A percentile compares a stretch with the other conserved stretches of the same genome.
Conservation (phyloP, 306 rosid species). For the Dryas drummondii region DNA sequence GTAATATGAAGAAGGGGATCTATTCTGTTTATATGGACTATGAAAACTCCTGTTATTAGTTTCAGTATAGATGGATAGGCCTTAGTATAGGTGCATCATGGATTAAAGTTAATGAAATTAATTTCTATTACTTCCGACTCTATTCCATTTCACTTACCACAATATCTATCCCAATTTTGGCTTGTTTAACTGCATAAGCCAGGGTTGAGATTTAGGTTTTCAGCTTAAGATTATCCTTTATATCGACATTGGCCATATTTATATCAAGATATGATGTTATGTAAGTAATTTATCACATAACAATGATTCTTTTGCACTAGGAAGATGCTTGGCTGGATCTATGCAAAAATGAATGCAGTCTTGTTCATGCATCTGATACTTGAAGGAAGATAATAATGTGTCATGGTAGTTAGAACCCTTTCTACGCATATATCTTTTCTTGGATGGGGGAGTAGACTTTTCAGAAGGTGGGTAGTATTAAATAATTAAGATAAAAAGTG, state of each 20-base stretch:
- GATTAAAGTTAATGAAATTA: neutral
- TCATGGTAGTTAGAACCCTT: neutral
- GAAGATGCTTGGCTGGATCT: neutral
- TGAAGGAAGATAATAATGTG: neutral
- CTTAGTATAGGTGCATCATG: neutral
- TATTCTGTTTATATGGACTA: neutral
- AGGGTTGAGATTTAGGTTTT: no score
- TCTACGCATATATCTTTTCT: neutral
- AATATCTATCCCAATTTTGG: no score
- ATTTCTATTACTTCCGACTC: neutral
- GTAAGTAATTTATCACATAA: neutral
- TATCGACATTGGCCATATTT: neutral
- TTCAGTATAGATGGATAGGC: neutral
- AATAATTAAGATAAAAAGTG: neutral
- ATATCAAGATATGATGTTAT: neutral
- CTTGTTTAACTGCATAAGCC: no score
- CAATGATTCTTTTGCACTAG: neutral
- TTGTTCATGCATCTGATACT: neutral
- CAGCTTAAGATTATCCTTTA: no score
- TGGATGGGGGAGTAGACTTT: neutral
- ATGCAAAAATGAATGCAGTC: neutral
- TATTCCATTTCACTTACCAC: neutral
- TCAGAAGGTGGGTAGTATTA: neutral
- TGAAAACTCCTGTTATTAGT: neutral
- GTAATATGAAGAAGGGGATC: neutral